These are phyloP conservation scores for Talaromyces wortmannii DNA, from an alignment of 495 filamentous ascomycete species.

Conservation along the genomic window DNA sequence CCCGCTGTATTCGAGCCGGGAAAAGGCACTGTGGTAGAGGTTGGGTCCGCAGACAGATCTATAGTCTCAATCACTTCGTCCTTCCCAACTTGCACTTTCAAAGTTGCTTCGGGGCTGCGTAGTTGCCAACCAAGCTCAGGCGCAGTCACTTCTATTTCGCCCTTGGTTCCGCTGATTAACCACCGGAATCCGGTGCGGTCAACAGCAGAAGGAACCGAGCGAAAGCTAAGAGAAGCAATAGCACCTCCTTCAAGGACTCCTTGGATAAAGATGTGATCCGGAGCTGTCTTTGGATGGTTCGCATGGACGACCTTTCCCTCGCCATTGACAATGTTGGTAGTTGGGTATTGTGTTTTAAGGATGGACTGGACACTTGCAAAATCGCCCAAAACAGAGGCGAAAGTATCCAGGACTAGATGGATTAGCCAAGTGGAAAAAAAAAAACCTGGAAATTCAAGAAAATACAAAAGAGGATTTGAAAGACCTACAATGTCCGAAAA, in stretches of 20 bases:
- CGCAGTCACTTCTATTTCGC: constrained; percentile 44
- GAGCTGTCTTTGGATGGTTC: constrained; percentile 30
- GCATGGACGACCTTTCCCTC: constrained; percentile 17
- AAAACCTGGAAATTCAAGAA: not conserved
- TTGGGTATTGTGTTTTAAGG: constrained; percentile 37
- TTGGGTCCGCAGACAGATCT: constrained; percentile 28
- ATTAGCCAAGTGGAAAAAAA: not conserved
- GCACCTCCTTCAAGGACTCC: constrained; percentile 34
- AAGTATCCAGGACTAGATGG: constrained; percentile 13
- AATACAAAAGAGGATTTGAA: not conserved
- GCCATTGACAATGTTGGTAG: constrained; percentile 19
- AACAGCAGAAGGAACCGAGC: constrained; percentile 39
- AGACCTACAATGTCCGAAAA: constrained; percentile 38
- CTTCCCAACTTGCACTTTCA: constrained; percentile 36
- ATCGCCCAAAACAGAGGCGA: constrained; percentile 39
- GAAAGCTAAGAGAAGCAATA: constrained; percentile 33
- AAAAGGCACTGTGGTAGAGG: constrained; percentile 7
- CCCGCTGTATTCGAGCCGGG: constrained; percentile 30
- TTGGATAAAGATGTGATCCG: constrained; percentile 36
- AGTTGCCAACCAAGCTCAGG: constrained; percentile 24
- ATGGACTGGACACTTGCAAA: constrained; percentile 22
- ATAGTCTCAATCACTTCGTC: constrained; percentile 30
- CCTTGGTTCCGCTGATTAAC: constrained; percentile 47
- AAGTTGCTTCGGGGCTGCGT: constrained; percentile 17
- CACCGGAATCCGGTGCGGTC: constrained; percentile 40